A percentile compares a stretch with the other conserved stretches of the same genome.
Conservation (phyloP, 1,139 yeast genomes). For the Debaryomyces fabryi region DNA sequence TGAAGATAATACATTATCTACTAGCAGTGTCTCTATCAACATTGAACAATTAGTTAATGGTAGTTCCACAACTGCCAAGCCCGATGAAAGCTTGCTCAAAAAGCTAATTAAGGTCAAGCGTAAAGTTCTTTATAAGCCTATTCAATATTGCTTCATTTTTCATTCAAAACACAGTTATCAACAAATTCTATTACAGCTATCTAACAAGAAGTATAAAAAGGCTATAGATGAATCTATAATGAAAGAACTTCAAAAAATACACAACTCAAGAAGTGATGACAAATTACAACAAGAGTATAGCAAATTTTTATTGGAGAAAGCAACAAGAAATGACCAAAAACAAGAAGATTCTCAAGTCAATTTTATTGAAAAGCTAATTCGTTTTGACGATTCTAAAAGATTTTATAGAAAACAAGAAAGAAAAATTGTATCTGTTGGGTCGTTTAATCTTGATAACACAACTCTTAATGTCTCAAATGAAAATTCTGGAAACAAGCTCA, state of each 20-base stretch:
- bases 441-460: constrained; percentile 2
- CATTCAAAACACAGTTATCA: constrained; percentile 19
- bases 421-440: constrained; percentile 9
- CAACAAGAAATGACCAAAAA: constrained; percentile 9
- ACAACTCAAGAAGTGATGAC: not conserved
- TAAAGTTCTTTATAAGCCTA: constrained; percentile 28
- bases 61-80: not conserved
- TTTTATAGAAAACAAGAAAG: constrained; percentile 19
- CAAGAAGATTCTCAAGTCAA: constrained; percentile 18
- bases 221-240: constrained; percentile 3
- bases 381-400: constrained; percentile 20
- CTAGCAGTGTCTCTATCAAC: constrained; percentile 6
- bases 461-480: not conserved
- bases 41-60: not conserved
- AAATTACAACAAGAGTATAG: constrained; percentile 11
- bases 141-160: constrained; percentile 31
- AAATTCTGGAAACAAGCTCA: not conserved
- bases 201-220: constrained; percentile 8
- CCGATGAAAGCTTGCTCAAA: constrained; percentile 15
- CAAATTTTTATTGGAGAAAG: constrained; percentile 14
- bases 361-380: constrained; percentile 23
- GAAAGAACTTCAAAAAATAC: constrained; percentile 1
- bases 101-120: constrained; percentile 22
- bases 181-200: constrained; percentile 12
- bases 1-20: constrained; percentile 12